Evolutionary conservation across 2,329 filamentous ascomycete genomes (phyloP), one percentile per base, ranked within the genome.

Genomic region (Phaeosphaeriaceae sp.): DNA sequence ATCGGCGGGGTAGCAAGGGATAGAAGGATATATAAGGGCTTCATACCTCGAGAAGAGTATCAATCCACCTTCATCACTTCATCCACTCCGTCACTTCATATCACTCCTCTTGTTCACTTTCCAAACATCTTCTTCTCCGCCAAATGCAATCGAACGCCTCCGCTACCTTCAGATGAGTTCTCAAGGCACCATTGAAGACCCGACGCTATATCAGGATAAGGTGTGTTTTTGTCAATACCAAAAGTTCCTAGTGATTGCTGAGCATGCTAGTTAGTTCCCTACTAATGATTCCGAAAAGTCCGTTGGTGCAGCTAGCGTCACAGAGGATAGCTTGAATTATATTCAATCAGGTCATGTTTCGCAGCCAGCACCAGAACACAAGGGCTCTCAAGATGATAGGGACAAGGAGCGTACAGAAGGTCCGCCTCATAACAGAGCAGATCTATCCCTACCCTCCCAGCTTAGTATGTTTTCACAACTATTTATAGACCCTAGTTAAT

Each of bases 41-140:
- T 45, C 42, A 37, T 45, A 18, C 42, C 42, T 45, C 37, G 23
- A 45, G 33, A 37, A 23, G 36, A 33, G 29, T 16, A 38, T 45
- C 12, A 23, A 23, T 23, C 21, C 21, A 23, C 21, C 21, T 23
- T 23, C 21, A 23, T 23, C 21, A 23, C 21, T 23, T 23, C 21
- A 23, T 23, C 21, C 21, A 23, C 21, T 23, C 21, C 21, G 21
- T 23, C 21, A 23, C 21, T 23, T 23, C 21, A 23, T 30, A 45
- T 45, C 26, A 45, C 42, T 45, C 23, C 42, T 16, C 33, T 36
- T 18, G 17, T 45, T 33, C 12, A 45, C 42, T 45, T 38, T 23
- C 42, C 21, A 23, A 45, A 32, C 18, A 45, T 32, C 16, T 13
- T 38, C 42, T 26, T 29, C 37, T 45, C 29, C 15, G 21, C 21